Evolutionary conservation across 2,329 filamentous ascomycete species (phyloP), one percentile per base, ranked within the genome.

Genomic region (Penicillium sclerotigenum): DNA sequence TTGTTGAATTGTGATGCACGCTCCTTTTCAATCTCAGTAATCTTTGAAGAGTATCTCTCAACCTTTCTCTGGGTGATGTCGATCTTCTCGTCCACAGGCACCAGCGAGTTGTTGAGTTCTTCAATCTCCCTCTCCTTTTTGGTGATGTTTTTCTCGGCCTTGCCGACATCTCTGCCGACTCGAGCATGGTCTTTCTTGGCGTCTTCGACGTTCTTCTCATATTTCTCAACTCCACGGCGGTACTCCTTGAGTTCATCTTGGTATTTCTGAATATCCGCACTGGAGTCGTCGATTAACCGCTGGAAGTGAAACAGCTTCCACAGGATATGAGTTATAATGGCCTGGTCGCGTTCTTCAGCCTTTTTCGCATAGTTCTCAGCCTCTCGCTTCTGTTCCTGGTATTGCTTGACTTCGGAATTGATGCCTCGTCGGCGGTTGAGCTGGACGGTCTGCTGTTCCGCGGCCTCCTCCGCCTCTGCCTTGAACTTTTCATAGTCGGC

Each of bases 231-330:
- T 34, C 90, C 91, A 46, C 94, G 89, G 50, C 89, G 87, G 70
- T 91, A 89, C 73, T 97, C 93, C 72, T 96, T 96, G 20, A 99
- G 80, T 65, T 97, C 92, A 69, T 96, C 91, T 68, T 97, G 92
- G 66, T 97, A 91, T 65, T 90, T 91, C 67, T 93, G 88, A 56
- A 99, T 99, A 67, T 94, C 87, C 42, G 86, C 86, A 64, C 88
- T 92, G 24, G 94, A 96, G 65, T 93, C 89, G 65, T 97, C 90
- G 79, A 99, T 97, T 29, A 91, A 84, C 56, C 87, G 88, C 73
- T 99, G 93, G 71, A 96, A 95, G 69, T 96, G 91, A 72, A 91
- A 97, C 1, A 99, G 81, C 75, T 97, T 97, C 93, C 93, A 99
- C 14, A 99, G 79, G 33, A 95, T 92, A 63, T 97, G 93, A 1